Conservation (phyloP, 148 eudicot genomes). For the Salicornia ramosissima region DNA sequence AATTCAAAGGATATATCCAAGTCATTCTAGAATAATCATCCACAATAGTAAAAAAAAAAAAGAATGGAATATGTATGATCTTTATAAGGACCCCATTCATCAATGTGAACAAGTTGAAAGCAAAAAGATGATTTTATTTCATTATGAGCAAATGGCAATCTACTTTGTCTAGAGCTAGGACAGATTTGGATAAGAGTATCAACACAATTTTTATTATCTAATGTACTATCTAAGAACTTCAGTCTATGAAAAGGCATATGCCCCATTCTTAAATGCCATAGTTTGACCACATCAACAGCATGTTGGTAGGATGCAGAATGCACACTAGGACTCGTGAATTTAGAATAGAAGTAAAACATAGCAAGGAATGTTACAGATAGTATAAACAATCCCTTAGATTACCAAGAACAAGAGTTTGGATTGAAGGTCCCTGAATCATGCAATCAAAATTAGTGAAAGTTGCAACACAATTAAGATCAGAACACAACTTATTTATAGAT, state of each 20-base stretch:
- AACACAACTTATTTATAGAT: neutral
- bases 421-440: neutral
- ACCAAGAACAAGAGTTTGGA: neutral
- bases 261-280: neutral
- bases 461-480: neutral
- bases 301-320: too few relatives aligned
- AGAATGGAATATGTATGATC: neutral
- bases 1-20: neutral
- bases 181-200: neutral
- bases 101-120: neutral
- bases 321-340: neutral
- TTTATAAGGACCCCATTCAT: neutral
- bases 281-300: too few relatives aligned
- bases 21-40: neutral
- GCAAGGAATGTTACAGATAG: too few relatives aligned
- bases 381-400: neutral
- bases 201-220: neutral
- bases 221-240: neutral
- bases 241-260: neutral
- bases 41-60: constrained; percentile 8
- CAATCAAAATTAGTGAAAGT: neutral
- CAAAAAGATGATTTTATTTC: neutral
- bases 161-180: neutral
- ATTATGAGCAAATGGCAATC: neutral
- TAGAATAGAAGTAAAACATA: neutral